These are phyloP conservation scores for Fusarium sp. DNA, from an alignment of 2,329 filamentous ascomycete genomes.

Conservation along the genomic window DNA sequence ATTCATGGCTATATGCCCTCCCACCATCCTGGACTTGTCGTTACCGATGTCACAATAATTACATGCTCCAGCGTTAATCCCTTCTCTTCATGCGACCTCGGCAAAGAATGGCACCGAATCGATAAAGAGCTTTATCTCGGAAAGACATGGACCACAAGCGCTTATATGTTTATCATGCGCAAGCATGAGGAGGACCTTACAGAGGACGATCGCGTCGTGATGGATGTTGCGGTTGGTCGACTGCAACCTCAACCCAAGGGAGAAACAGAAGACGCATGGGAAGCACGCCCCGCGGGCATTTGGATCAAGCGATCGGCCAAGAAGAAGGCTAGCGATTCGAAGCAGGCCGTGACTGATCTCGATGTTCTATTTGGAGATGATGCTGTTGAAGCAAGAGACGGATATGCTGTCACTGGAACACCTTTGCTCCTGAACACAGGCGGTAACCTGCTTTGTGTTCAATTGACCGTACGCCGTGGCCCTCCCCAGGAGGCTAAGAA, in stretches of 20 bases:
- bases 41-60: conserved; percentile 85
- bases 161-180: conserved; percentile 83
- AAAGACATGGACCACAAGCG: conserved; percentile 77
- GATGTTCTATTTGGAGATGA: conserved; percentile 92
- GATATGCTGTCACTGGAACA: conserved; percentile 83
- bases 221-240: conserved; percentile 81
- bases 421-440: conserved; percentile 76
- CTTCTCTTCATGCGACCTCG: conserved; percentile 80
- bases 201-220: conserved; percentile 78
- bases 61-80: conserved; percentile 80
- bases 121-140: conserved; percentile 91
- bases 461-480: conserved; percentile 83
- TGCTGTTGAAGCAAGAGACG: conserved; percentile 86
- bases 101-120: conserved; percentile 81
- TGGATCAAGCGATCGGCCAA: conserved; percentile 84
- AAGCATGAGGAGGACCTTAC: conserved; percentile 88
- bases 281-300: conserved; percentile 78
- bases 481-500: conserved; percentile 71
- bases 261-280: conserved; percentile 75
- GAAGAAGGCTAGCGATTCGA: conserved; percentile 78
- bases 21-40: conserved; percentile 84
- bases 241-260: conserved; percentile 68
- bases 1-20: conserved; percentile 89
- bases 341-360: conserved; percentile 79
- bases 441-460: conserved; percentile 72